Percentiles rank a stretch among this genome's conserved stretches.
phyloP scores from a whole-genome alignment of 768 basidiomycete species.

The Kwoniella sp. region DNA sequence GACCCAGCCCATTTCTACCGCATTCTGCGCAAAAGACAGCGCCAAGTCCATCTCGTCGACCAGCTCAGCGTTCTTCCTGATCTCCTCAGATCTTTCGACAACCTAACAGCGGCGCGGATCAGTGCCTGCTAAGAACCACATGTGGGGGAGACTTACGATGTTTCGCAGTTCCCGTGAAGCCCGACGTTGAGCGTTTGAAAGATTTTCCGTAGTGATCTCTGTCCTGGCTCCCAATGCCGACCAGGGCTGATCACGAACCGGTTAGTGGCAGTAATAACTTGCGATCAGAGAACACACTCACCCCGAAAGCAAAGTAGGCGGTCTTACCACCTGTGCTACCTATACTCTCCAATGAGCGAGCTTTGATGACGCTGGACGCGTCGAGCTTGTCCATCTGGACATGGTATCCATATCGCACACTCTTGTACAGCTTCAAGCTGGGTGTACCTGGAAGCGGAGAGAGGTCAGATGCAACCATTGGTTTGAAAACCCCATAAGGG shows the following conservation, averaged over 20 bases:
- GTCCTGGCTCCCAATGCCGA: slow-evolving; percentile 33
- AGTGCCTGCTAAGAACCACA: neutral
- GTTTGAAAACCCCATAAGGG: neutral
- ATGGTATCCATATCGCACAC: slow-evolving; percentile 23
- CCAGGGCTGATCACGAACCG: slow-evolving; percentile 27
- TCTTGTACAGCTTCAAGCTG: slow-evolving; percentile 10
- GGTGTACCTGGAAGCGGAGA: slow-evolving; percentile 1
- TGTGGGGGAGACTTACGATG: slow-evolving; percentile 55
- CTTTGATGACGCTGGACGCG: slow-evolving; percentile 25
- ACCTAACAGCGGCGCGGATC: slow-evolving; percentile 55
- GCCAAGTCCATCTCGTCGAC: slow-evolving; percentile 84
- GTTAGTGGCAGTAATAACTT: neutral
- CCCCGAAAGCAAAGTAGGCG: slow-evolving; percentile 31
- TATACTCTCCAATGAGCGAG: slow-evolving; percentile 25
- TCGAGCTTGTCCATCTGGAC: slow-evolving; percentile 21
- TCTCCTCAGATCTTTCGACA: slow-evolving; percentile 55
- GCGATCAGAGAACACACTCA: slow-evolving; percentile 9
- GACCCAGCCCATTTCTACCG: slow-evolving; percentile 70
- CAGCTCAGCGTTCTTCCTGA: slow-evolving; percentile 72
- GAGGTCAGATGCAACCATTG: neutral
- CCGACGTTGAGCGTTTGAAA: slow-evolving; percentile 43
- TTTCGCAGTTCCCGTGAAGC: slow-evolving; percentile 66
- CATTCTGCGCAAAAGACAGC: slow-evolving; percentile 74
- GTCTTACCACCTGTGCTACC: slow-evolving; percentile 18
- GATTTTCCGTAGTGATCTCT: slow-evolving; percentile 26